Evolutionary conservation across 495 filamentous ascomycete genomes (phyloP).

Genomic region (Aspergillus conjunctus): DNA sequence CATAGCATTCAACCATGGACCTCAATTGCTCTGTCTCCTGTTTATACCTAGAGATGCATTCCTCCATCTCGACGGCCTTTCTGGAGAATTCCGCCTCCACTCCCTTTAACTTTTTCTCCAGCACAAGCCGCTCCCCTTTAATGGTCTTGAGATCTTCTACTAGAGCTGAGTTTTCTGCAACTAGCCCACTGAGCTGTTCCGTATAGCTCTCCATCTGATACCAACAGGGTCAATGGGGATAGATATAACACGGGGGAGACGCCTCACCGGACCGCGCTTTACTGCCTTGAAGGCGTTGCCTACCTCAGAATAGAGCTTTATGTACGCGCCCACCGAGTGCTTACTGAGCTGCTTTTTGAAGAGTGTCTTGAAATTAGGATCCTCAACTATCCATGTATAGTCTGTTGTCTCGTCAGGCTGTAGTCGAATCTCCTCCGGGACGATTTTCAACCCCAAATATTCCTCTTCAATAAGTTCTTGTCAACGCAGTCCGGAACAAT

Average conservation of each 20-base stretch:
- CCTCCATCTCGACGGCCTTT: neutral
- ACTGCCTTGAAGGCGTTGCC: too few relatives aligned
- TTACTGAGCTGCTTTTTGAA: constrained; percentile 28
- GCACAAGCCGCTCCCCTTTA: too few relatives aligned
- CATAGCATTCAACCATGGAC: constrained; percentile 6
- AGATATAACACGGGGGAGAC: too few relatives aligned
- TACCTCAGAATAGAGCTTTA: constrained; percentile 21
- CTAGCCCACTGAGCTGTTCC: too few relatives aligned
- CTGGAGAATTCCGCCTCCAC: neutral
- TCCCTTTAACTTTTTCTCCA: too few relatives aligned
- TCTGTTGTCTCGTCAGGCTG: constrained; percentile 1
- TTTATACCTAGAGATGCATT: neutral
- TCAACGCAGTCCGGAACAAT: too few relatives aligned
- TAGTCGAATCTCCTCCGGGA: constrained; percentile 29
- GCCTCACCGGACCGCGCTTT: too few relatives aligned
- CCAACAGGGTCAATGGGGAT: too few relatives aligned
- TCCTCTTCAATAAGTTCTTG: constrained; percentile 14
- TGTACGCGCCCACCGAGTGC: constrained; percentile 29
- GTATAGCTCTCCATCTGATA: too few relatives aligned
- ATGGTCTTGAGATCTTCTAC: too few relatives aligned
- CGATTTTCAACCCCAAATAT: constrained; percentile 28
- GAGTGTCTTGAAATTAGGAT: constrained; percentile 14
- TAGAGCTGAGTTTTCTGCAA: too few relatives aligned
- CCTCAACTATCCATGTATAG: constrained; percentile 21
- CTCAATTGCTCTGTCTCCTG: constrained; percentile 1